Base-by-base conservation (phyloP, 2,329 filamentous ascomycete species). In the Alternaria viburni region DNA sequence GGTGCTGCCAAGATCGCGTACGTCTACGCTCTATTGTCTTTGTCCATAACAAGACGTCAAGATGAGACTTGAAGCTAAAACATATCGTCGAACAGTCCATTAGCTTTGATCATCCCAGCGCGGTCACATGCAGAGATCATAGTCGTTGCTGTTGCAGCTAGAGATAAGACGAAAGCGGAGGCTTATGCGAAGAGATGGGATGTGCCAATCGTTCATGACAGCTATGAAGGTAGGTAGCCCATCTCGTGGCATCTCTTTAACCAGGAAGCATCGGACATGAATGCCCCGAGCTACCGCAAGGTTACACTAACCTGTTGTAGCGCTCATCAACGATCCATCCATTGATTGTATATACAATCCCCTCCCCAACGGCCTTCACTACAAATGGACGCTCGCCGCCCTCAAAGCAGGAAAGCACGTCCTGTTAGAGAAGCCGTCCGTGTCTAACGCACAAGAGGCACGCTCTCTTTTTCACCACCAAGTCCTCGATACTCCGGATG, bases 91-190 rank as follows among this genome's bases (percentile, higher is more conserved):
- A 56, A 43, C 62, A 83, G 80, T 9, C 81, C 82, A 0, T 56
- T 75, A 15, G 80, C 81, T 12, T 67, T 87, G 17, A 82, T 88
- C 36, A 70, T 62, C 3, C 86, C 86, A 0, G 86, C 86, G 13
- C 83, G 80, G 64, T 82, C 80, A 4, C 86, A 89, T 67, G 79
- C 86, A 0, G 85, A 87, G 43, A 83, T 88, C 13, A 78, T 87
- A 12, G 63, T 89, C 12, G 80, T 83, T 9, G 84, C 83, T 5
- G 81, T 89, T 2, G 85, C 87, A 3, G 85, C 86, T 3, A 80
- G 86, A 5, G 83, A 87, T 70, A 76, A 69, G 30, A 73, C 71
- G 5, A 83, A 79, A 54, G 87, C 86, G 1, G 74, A 81, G 54
- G 79, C 77, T 0, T 88, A 81, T 73, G 86, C 86, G 3, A 83